Evolutionary conservation across 805 yeast species (phyloP), one percentile per base, ranked within the genome.

Genomic region (Saccharomycopsis olivae): DNA sequence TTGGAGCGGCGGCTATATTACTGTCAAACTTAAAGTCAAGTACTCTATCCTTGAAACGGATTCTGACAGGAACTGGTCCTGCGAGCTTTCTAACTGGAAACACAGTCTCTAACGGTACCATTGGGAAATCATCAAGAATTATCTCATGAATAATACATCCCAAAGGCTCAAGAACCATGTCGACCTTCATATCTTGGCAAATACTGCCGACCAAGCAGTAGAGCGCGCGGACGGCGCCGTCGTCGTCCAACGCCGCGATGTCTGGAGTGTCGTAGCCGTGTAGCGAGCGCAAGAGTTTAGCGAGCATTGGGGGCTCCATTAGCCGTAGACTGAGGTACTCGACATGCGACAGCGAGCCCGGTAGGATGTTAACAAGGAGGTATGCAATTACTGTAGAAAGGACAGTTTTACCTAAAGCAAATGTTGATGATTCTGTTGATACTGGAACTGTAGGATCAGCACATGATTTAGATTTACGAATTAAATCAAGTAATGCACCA

Each of bases 1-100:
- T 78, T 2, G 97, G 97, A 5, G 94, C 80, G 0, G 94, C 80
- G 33, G 80, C 73, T 47, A 75, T 72, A 35, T 66, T 57, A 3
- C 75, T 66, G 11, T 82, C 73, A 56, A 70, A 88, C 3, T 73
- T 69, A 52, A 88, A 80, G 33, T 76, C 71, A 39, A 87, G 68
- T 20, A 62, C 64, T 27, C 71, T 68, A 5, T 69, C 62, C 11
- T 72, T 66, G 52, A 73, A 82, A 42, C 64, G 66, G 18, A 82
- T 58, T 4, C 60, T 50, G 3, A 71, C 73, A 3, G 63, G 25
- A 8, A 8, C 60, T 64, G 54, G 47, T 53, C 52, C 8, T 57
- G 46, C 36, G 5, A 28, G 13, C n/a, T 36, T 28, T 9, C 14
- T 15, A 28, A 13, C n/a, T 6, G 25, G 25, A 10, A 23, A 23